A percentile compares a stretch with the other conserved stretches of the same genome.
phyloP scores from a whole-genome alignment of 371 early-diverging fungal species.

The Nosema muscidifuracis region DNA sequence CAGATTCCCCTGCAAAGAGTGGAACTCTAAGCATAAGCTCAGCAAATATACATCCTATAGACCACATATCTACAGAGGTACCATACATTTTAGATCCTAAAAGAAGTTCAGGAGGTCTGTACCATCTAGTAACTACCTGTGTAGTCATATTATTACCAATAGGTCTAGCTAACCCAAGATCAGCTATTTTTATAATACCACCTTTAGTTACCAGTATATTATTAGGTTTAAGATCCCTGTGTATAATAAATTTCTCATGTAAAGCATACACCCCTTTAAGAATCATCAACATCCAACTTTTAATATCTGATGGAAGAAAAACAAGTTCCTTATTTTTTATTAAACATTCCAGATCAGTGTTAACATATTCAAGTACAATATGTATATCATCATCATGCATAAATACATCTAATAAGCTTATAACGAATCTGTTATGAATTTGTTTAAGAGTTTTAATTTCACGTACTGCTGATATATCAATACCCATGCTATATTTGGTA shows the following conservation, averaged over 20 bases:
- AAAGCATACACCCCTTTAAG: constrained; percentile 81
- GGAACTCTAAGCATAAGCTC: constrained; percentile 91
- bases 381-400: constrained; percentile 79
- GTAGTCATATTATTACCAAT: constrained; percentile 85
- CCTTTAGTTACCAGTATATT: constrained; percentile 79
- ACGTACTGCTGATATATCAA: constrained; percentile 86
- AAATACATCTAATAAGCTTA: constrained; percentile 80
- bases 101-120: constrained; percentile 93
- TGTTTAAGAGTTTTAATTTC: constrained; percentile 91
- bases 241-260: constrained; percentile 82
- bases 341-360: constrained; percentile 86
- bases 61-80: constrained; percentile 89
- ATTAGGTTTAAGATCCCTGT: constrained; percentile 98
- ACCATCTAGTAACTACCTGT: constrained; percentile 93
- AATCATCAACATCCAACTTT: constrained; percentile 94
- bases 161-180: constrained; percentile 92
- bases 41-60: constrained; percentile 94
- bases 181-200: constrained; percentile 87
- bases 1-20: constrained; percentile 77
- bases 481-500: constrained; percentile 59
- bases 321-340: constrained; percentile 83
- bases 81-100: constrained; percentile 82
- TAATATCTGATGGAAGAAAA: constrained; percentile 90
- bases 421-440: constrained; percentile 43
- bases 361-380: constrained; percentile 85